A percentile compares a stretch with the other conserved stretches of the same genome.
Conservation (phyloP, 2,329 filamentous ascomycete species). For the Neurospora crassa region DNA sequence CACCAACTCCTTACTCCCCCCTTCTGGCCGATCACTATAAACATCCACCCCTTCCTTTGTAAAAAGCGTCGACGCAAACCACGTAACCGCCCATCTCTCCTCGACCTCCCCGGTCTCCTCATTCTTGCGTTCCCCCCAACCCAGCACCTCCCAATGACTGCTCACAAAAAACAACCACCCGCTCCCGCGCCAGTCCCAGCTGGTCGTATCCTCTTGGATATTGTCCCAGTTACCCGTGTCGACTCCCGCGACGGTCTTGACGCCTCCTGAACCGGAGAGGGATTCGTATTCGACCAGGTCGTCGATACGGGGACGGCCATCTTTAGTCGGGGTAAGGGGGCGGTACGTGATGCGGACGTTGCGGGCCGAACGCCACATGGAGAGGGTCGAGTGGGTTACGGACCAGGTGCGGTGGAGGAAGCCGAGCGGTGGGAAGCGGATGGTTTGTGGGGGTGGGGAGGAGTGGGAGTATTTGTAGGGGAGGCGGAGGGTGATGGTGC, state of each 20-base stretch:
- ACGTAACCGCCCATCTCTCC: conserved; percentile 70
- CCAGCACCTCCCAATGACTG: conserved; percentile 74
- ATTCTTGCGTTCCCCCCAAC: conserved; percentile 51
- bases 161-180: conserved; percentile 63
- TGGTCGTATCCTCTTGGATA: conserved; percentile 24
- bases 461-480: conserved; percentile 40
- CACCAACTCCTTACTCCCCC: conserved; percentile 48
- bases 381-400: conserved; percentile 65
- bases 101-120: conserved; percentile 24
- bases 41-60: conserved; percentile 75
- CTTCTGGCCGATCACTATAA: conserved; percentile 55
- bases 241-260: conserved; percentile 55
- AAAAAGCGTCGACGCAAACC: conserved; percentile 75
- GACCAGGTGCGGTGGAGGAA: conserved; percentile 61
- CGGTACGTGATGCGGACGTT: conserved; percentile 76
- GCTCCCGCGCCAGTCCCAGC: conserved; percentile 71
- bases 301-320: conserved; percentile 40
- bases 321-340: conserved; percentile 29
- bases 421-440: conserved; percentile 38
- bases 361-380: conserved; percentile 71
- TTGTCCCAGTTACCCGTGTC: conserved; percentile 37
- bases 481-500: conserved; percentile 28
- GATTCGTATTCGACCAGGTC: conserved; percentile 65
- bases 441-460: conserved; percentile 18
- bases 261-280: conserved; percentile 31